Percentiles rank a stretch among this genome's conserved stretches.
These are phyloP conservation scores for Claviceps fusiformis DNA, from an alignment of 2,329 filamentous ascomycete species.

Conservation along the genomic window DNA sequence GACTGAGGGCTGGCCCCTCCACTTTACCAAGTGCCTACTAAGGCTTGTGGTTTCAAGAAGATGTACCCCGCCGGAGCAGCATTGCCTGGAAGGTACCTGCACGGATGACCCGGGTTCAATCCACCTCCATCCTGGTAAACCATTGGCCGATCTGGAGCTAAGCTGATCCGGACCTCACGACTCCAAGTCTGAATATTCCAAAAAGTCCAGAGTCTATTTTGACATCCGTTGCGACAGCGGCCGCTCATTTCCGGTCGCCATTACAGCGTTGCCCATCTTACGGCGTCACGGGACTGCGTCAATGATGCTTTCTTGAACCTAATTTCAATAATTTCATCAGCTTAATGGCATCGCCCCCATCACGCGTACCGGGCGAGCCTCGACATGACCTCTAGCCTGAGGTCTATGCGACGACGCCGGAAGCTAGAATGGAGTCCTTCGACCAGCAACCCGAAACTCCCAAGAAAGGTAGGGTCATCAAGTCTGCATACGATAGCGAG, in stretches of 20 bases:
- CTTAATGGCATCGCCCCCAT: background rate
- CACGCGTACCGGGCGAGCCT: background rate
- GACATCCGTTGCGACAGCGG: background rate
- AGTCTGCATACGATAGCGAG: conserved; percentile 67
- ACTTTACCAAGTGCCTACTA: background rate
- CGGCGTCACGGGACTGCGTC: no score
- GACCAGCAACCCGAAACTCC: conserved; percentile 30
- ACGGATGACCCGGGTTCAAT: conserved; percentile 1
- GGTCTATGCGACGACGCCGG: background rate
- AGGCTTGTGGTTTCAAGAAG: background rate
- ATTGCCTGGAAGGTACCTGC: background rate
- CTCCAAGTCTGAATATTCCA: no score
- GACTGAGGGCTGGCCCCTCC: background rate
- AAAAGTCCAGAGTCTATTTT: background rate
- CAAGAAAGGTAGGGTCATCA: conserved; percentile 45
- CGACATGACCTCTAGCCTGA: conserved; percentile 4
- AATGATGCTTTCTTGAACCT: background rate
- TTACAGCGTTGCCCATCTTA: background rate
- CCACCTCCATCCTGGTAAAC: background rate
- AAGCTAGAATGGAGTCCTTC: conserved; percentile 32
- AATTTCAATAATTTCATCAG: background rate
- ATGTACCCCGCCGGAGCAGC: background rate
- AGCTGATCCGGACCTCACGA: background rate
- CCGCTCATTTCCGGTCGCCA: background rate
- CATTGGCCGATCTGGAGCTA: background rate